phyloP scores from a whole-genome alignment of 2,329 filamentous ascomycete genomes.

The Nothophaeocryptopus gaeumannii region DNA sequence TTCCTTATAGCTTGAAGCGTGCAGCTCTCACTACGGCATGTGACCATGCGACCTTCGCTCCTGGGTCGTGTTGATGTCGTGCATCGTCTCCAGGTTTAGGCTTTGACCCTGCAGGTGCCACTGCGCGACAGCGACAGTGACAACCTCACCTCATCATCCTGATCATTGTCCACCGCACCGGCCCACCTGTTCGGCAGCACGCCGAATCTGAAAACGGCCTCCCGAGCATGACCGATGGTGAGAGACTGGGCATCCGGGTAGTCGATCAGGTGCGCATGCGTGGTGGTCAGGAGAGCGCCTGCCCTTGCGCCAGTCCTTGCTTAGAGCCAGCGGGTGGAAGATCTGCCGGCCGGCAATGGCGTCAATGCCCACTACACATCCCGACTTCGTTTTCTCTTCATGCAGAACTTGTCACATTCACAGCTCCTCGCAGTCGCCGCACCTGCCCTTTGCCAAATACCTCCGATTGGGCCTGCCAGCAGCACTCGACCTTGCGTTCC shows the following conservation, averaged over 20 bases:
- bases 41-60: no score
- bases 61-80: background rate
- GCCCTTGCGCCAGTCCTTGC: constrained; percentile 7
- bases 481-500: constrained; percentile 1
- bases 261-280: constrained; percentile 8
- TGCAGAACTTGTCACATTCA: constrained; percentile 12
- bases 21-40: background rate
- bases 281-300: constrained; percentile 1
- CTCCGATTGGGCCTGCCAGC: background rate
- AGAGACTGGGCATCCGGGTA: constrained; percentile 4
- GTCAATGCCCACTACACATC: constrained; percentile 3
- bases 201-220: background rate
- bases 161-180: background rate
- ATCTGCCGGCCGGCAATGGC: constrained; percentile 5
- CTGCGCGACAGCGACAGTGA: background rate
- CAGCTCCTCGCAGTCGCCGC: constrained; percentile 2
- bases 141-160: constrained; percentile 9
- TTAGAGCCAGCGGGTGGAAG: constrained; percentile 4
- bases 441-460: background rate
- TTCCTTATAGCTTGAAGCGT: background rate
- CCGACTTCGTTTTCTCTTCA: constrained; percentile 1
- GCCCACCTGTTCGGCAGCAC: background rate
- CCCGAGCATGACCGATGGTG: constrained; percentile 8
- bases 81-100: background rate
- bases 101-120: constrained; percentile 2